These are phyloP conservation scores for Madurella fahalii DNA, from an alignment of 2,329 filamentous ascomycete species.

Conservation along the genomic window DNA sequence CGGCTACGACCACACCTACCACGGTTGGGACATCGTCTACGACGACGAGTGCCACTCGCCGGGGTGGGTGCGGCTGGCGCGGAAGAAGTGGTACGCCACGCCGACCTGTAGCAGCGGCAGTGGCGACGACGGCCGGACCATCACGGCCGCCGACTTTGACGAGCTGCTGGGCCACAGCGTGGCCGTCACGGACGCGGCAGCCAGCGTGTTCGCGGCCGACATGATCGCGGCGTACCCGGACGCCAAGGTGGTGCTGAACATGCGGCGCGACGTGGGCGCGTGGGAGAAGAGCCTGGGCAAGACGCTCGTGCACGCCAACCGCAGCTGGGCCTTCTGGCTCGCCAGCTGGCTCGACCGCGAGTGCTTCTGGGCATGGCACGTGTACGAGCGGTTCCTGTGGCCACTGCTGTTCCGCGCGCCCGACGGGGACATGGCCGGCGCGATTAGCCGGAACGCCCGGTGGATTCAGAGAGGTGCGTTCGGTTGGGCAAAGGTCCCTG, in stretches of 20 bases:
- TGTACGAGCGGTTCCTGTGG: slow-evolving; percentile 30
- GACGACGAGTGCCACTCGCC: slow-evolving; percentile 13
- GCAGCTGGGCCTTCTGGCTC: slow-evolving; percentile 30
- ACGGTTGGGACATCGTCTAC: slow-evolving; percentile 25
- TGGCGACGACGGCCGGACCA: background rate
- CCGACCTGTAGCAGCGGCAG: background rate
- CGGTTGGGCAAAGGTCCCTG: background rate
- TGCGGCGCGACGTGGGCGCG: slow-evolving; percentile 36
- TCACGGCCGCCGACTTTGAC: slow-evolving; percentile 23
- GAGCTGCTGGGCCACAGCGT: slow-evolving; percentile 20
- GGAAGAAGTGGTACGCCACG: slow-evolving; percentile 12
- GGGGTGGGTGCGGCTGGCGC: slow-evolving; percentile 16
- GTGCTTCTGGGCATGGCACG: slow-evolving; percentile 34
- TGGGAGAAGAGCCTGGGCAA: slow-evolving; percentile 35
- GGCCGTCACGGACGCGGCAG: slow-evolving; percentile 25
- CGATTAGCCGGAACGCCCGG: slow-evolving; percentile 28
- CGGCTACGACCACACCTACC: slow-evolving; percentile 24
- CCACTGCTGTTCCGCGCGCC: slow-evolving; percentile 29
- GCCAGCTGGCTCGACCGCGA: slow-evolving; percentile 28
- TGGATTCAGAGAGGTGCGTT: slow-evolving; percentile 28
- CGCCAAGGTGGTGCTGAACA: slow-evolving; percentile 27
- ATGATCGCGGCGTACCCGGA: slow-evolving; percentile 35
- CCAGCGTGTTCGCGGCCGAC: slow-evolving; percentile 37
- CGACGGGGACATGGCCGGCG: slow-evolving; percentile 28
- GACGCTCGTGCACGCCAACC: slow-evolving; percentile 26